These are phyloP conservation scores for Malus orientalis DNA, from an alignment of 306 rosid species.

Conservation along the genomic window DNA sequence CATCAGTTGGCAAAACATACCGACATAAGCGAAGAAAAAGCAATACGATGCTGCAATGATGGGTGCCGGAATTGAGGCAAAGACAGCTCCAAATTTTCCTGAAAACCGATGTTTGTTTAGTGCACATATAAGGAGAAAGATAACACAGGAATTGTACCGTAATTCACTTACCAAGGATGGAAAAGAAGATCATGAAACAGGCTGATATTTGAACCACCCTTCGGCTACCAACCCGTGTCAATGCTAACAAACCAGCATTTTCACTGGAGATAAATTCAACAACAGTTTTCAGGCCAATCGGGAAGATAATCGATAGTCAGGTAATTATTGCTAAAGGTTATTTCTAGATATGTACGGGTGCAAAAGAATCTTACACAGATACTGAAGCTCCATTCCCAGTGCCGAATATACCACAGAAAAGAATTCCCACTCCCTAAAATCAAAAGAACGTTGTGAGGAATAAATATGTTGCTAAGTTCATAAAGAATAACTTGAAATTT, in stretches of 20 bases:
- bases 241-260: slow-evolving; percentile 87
- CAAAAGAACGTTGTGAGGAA: slow-evolving; percentile 1
- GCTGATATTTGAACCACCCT: slow-evolving; percentile 96
- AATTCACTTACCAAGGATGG: slow-evolving; percentile 60
- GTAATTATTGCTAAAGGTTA: not conserved
- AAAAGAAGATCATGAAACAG: slow-evolving; percentile 92
- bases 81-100: slow-evolving; percentile 97
- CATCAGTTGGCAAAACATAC: slow-evolving; percentile 40
- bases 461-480: not conserved
- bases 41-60: slow-evolving; percentile 83
- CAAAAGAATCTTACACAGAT: slow-evolving; percentile 62
- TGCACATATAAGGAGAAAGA: not conserved
- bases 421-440: slow-evolving; percentile 77
- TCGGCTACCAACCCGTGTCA: slow-evolving; percentile 94
- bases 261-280: slow-evolving; percentile 38
- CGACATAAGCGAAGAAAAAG: slow-evolving; percentile 93
- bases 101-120: slow-evolving; percentile 7
- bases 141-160: not conserved
- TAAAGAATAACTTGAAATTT: not conserved
- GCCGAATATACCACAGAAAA: slow-evolving; percentile 85
- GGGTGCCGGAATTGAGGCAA: slow-evolving; percentile 93
- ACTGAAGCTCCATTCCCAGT: slow-evolving; percentile 91
- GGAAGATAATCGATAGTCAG: not conserved
- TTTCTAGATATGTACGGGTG: not conserved
- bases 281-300: not conserved